A percentile compares a stretch with the other conserved stretches of the same genome.
Conservation (phyloP, 2,329 filamentous ascomycete species). For the Tricladium varicosporioides region DNA sequence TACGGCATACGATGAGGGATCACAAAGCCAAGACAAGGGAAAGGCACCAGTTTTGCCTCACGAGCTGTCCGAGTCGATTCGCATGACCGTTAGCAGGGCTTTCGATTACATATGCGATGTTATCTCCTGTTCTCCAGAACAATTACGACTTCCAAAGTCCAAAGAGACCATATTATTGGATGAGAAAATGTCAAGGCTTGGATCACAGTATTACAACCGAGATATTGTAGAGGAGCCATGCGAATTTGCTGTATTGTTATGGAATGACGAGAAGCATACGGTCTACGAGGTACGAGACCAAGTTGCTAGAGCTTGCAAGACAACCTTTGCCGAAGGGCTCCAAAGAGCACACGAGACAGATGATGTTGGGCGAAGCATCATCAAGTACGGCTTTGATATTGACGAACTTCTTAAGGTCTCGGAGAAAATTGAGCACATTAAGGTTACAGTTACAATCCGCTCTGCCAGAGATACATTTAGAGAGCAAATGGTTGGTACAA, state of each 20-base stretch:
- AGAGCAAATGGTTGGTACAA: constrained; percentile 97
- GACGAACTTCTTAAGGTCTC: constrained; percentile 73
- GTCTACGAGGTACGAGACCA: constrained; percentile 87
- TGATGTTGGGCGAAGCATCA: constrained; percentile 79
- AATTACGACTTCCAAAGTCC: constrained; percentile 82
- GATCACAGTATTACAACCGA: constrained; percentile 69
- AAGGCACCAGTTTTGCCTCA: constrained; percentile 63
- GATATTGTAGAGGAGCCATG: constrained; percentile 61
- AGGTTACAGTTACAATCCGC: constrained; percentile 91
- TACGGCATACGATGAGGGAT: constrained; percentile 54
- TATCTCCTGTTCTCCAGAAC: constrained; percentile 95
- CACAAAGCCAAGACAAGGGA: constrained; percentile 56
- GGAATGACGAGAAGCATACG: constrained; percentile 99
- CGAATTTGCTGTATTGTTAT: constrained; percentile 83
- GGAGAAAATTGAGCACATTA: constrained; percentile 88
- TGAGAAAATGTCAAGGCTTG: constrained; percentile 75
- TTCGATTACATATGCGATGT: constrained; percentile 98
- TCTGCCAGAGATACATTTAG: constrained; percentile 93
- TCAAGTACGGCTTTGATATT: constrained; percentile 74
- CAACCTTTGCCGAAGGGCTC: constrained; percentile 65
- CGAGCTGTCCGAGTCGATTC: constrained; percentile 74
- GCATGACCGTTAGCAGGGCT: constrained; percentile 79
- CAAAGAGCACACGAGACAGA: constrained; percentile 85
- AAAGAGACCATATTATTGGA: constrained; percentile 77
- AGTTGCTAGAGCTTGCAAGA: constrained; percentile 82